Percentiles rank a stretch among this genome's conserved stretches.
These are phyloP conservation scores for Cephalotrichum gorgonifer DNA, from an alignment of 2,329 filamentous ascomycete genomes.

Conservation along the genomic window DNA sequence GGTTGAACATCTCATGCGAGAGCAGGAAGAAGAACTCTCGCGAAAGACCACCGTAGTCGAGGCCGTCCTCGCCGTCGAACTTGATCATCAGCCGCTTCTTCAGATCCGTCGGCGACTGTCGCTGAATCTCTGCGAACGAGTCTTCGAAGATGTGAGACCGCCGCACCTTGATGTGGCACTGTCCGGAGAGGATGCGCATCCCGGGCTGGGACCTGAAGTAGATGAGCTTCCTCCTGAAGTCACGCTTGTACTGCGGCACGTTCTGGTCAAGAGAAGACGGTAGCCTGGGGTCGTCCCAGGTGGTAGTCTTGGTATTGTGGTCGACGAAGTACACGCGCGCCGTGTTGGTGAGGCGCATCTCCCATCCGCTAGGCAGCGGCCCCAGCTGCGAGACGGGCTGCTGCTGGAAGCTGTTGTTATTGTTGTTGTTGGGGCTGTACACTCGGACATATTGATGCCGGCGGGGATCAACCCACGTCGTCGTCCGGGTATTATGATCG, in stretches of 20 bases:
- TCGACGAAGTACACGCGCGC: conserved; percentile 98
- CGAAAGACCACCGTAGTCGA: conserved; percentile 95
- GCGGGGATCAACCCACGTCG: conserved; percentile 95
- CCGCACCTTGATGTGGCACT: conserved; percentile 96
- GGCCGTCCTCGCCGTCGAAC: conserved; percentile 94
- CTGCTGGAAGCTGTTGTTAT: conserved; percentile 78
- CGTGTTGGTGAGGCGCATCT: conserved; percentile 98
- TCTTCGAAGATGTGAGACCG: conserved; percentile 97
- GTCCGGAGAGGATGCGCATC: conserved; percentile 86
- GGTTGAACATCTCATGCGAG: conserved; percentile 99
- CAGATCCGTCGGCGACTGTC: conserved; percentile 86
- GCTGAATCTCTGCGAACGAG: conserved; percentile 96
- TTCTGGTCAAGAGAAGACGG: conserved; percentile 96
- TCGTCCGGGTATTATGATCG: conserved; percentile 95
- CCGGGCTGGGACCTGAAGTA: conserved; percentile 98
- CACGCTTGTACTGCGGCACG: conserved; percentile 97
- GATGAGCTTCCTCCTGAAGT: conserved; percentile 94
- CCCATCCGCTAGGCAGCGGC: conserved; percentile 92
- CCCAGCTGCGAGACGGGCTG: conserved; percentile 96
- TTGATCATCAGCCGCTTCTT: conserved; percentile 99
- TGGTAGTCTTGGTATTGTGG: conserved; percentile 99
- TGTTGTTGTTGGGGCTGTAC: conserved; percentile 81
- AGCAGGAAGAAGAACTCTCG: conserved; percentile 99
- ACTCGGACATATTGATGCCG: conserved; percentile 97
- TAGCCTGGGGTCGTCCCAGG: conserved; percentile 93